Percentiles rank a stretch among this genome's conserved stretches.
Evolutionary conservation across 2,329 filamentous ascomycete genomes (phyloP).

Genomic region (Monilinia laxa): DNA sequence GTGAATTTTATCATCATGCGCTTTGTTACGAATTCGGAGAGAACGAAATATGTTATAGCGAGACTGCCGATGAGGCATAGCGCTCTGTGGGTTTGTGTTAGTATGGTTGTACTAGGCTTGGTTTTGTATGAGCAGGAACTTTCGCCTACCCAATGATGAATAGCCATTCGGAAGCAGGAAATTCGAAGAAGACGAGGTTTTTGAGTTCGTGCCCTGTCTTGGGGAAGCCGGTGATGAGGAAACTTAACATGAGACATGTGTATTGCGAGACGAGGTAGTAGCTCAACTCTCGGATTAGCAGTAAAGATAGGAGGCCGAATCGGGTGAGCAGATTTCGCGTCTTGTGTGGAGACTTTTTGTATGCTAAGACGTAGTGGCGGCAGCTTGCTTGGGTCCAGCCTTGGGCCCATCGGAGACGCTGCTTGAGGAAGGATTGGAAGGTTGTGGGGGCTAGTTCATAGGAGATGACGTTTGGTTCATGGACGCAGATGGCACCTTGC

Average conservation of each 20-base stretch:
- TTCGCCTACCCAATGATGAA: conserved; percentile 45
- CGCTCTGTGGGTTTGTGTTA: conserved; percentile 36
- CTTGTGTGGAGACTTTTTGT: conserved; percentile 43
- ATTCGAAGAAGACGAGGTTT: conserved; percentile 49
- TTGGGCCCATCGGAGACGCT: conserved; percentile 51
- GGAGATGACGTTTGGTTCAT: conserved; percentile 50
- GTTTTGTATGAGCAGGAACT: not conserved
- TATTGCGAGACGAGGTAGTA: conserved; percentile 52
- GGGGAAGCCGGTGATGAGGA: conserved; percentile 48
- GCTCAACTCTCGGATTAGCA: conserved; percentile 47
- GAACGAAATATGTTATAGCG: conserved; percentile 47
- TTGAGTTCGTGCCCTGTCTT: conserved; percentile 42
- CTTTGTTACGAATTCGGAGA: conserved; percentile 47
- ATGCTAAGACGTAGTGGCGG: conserved; percentile 45
- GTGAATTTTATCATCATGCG: conserved; percentile 47
- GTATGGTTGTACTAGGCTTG: not conserved
- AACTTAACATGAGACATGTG: conserved; percentile 47
- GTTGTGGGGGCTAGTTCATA: conserved; percentile 50
- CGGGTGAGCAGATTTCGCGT: conserved; percentile 42
- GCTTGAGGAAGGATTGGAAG: conserved; percentile 49
- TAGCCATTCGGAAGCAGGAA: conserved; percentile 49
- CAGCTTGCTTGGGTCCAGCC: conserved; percentile 51
- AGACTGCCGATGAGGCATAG: conserved; percentile 47
- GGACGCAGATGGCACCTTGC: conserved; percentile 45
- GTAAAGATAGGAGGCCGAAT: conserved; percentile 47